phyloP scores from a whole-genome alignment of 139 green algal species.

The Chlorella sp. region DNA sequence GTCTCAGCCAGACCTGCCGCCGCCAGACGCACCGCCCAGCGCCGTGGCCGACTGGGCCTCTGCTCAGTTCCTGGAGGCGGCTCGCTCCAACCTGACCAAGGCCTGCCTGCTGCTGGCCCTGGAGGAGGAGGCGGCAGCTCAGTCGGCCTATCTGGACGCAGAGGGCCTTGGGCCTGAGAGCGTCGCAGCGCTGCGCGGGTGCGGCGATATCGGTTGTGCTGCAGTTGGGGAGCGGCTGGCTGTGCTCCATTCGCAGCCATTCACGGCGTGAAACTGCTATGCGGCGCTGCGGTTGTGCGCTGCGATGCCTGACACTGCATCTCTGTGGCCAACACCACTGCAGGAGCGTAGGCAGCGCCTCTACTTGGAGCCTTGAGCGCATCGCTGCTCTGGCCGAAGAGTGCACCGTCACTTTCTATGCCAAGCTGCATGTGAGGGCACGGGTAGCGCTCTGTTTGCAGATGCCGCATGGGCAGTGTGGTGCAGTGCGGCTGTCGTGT shows the following conservation, averaged over 20 bases:
- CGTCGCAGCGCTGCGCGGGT: not conserved
- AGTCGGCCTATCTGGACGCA: not conserved
- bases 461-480: no score
- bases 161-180: not conserved
- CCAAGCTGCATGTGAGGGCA: not conserved
- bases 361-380: slow-evolving; percentile 28
- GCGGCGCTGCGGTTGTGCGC: no score
- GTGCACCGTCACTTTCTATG: not conserved
- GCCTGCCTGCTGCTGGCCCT: slow-evolving; percentile 6
- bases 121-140: slow-evolving; percentile 27
- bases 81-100: slow-evolving; percentile 3
- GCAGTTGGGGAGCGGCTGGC: no score
- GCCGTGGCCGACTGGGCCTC: slow-evolving; percentile 17
- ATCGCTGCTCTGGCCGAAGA: not conserved
- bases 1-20: no score
- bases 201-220: no score
- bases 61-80: not conserved
- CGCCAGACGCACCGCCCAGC: no score
- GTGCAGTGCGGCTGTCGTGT: no score
- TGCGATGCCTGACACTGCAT: no score
- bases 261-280: no score
- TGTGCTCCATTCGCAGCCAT: no score
- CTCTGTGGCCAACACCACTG: not conserved
- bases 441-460: no score
- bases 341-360: slow-evolving; percentile 25